Percentiles rank a stretch among this genome's conserved stretches.
Evolutionary conservation across 345 rosid genomes (phyloP).

Genomic region (rapeseed (Brassica napus)): DNA sequence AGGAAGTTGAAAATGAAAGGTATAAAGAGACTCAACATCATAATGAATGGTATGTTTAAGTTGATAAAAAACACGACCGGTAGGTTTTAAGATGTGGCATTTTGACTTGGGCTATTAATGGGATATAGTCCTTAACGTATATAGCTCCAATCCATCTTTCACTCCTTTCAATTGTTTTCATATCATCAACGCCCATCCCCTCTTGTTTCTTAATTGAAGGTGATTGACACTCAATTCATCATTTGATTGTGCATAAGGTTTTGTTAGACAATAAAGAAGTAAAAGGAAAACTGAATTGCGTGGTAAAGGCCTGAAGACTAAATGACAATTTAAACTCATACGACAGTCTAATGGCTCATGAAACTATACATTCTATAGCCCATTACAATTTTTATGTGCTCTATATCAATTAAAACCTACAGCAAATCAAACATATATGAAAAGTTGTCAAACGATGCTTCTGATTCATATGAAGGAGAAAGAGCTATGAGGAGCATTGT

Average conservation of each 20-base stretch:
- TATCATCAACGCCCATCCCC: slow-evolving; percentile 29
- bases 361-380: background rate
- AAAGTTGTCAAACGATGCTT: background rate
- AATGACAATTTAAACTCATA: background rate
- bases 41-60: background rate
- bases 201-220: slow-evolving; percentile 21
- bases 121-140: slow-evolving; percentile 34
- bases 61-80: background rate
- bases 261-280: background rate
- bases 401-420: background rate
- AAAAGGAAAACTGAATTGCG: background rate
- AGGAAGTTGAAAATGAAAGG: slow-evolving; percentile 1
- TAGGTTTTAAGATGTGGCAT: slow-evolving; percentile 14
- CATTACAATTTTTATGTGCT: background rate
- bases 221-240: slow-evolving; percentile 10
- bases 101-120: slow-evolving; percentile 16
- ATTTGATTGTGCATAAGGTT: background rate
- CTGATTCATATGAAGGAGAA: slow-evolving; percentile 3
- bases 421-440: background rate
- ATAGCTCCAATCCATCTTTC: slow-evolving; percentile 16
- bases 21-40: slow-evolving; percentile 21
- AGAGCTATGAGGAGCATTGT: slow-evolving; percentile 46
- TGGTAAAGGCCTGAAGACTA: background rate
- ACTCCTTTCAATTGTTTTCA: slow-evolving; percentile 22
- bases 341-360: background rate